phyloP scores from a whole-genome alignment of 2,329 filamentous ascomycete species.

The Beauveria medogensis region DNA sequence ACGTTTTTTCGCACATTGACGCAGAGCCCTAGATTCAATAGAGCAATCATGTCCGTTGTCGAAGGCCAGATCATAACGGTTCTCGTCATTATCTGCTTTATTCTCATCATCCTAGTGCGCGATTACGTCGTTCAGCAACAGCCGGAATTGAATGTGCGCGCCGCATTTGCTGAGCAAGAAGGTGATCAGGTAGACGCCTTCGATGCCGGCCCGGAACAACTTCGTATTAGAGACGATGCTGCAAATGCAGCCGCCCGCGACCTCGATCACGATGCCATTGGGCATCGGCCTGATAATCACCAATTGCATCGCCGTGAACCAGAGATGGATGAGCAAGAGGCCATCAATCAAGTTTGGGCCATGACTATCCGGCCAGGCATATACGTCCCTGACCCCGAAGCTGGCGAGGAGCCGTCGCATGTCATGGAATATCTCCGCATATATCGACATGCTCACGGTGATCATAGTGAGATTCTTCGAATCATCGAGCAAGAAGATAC shows the following conservation, averaged over 20 bases:
- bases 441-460: conserved; percentile 51
- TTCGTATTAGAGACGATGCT: background rate
- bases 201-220: conserved; percentile 1
- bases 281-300: background rate
- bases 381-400: background rate
- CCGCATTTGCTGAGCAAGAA: conserved; percentile 44
- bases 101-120: conserved; percentile 90
- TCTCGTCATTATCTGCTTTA: conserved; percentile 85
- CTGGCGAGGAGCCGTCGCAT: conserved; percentile 17
- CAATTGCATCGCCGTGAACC: background rate
- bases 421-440: conserved; percentile 38
- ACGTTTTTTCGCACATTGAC: conserved; percentile 54
- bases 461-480: conserved; percentile 48
- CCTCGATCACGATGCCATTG: background rate
- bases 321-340: background rate
- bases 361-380: background rate
- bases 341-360: background rate
- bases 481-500: conserved; percentile 55
- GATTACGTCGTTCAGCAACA: conserved; percentile 99
- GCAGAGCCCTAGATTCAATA: conserved; percentile 63
- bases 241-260: background rate
- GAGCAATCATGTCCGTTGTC: conserved; percentile 69
- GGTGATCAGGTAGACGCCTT: conserved; percentile 17
- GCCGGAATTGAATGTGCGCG: conserved; percentile 78
- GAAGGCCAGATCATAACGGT: conserved; percentile 94